These are phyloP conservation scores for Retiboletus flavoniger DNA, from an alignment of 1,284 basidiomycete genomes.

Conservation along the genomic window DNA sequence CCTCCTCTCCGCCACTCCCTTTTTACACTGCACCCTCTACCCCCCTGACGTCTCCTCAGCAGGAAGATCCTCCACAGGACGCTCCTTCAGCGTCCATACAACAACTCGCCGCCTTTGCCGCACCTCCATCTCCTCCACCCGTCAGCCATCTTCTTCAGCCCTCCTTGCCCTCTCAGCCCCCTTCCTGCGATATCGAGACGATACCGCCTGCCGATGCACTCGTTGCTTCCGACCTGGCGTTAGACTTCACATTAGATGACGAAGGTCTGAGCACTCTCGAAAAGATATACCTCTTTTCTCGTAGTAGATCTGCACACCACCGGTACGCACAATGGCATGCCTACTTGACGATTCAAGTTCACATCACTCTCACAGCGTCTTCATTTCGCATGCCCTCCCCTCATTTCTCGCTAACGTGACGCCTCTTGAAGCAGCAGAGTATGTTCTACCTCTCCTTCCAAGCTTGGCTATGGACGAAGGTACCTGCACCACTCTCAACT, in stretches of 20 bases:
- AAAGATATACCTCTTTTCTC: slow-evolving; percentile 91
- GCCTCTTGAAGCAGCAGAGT: slow-evolving; percentile 89
- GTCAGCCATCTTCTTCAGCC: slow-evolving; percentile 15
- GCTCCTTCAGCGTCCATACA: slow-evolving; percentile 19
- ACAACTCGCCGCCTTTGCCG: slow-evolving; percentile 16
- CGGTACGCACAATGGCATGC: slow-evolving; percentile 36
- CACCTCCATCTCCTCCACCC: slow-evolving; percentile 29
- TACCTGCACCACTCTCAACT: slow-evolving; percentile 33
- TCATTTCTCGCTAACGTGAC: slow-evolving; percentile 73
- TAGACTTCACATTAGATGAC: slow-evolving; percentile 62
- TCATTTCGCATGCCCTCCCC: slow-evolving; percentile 80
- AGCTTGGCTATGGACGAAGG: slow-evolving; percentile 87
- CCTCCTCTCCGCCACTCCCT: slow-evolving; percentile 34
- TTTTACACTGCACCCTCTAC: slow-evolving; percentile 38
- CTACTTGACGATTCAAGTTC: slow-evolving; percentile 9
- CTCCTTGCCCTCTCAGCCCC: slow-evolving; percentile 8
- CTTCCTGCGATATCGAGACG: slow-evolving; percentile 30
- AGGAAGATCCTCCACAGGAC: slow-evolving; percentile 31
- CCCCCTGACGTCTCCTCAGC: slow-evolving; percentile 34
- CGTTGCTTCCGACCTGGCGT: slow-evolving; percentile 37
- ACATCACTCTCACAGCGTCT: slow-evolving; percentile 47
- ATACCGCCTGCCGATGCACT: slow-evolving; percentile 32
- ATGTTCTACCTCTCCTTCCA: slow-evolving; percentile 88
- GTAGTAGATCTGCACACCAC: slow-evolving; percentile 84
- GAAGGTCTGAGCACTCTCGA: slow-evolving; percentile 84